Base-by-base conservation (phyloP, 2,329 filamentous ascomycete species). In the Fusarium burgessii region DNA sequence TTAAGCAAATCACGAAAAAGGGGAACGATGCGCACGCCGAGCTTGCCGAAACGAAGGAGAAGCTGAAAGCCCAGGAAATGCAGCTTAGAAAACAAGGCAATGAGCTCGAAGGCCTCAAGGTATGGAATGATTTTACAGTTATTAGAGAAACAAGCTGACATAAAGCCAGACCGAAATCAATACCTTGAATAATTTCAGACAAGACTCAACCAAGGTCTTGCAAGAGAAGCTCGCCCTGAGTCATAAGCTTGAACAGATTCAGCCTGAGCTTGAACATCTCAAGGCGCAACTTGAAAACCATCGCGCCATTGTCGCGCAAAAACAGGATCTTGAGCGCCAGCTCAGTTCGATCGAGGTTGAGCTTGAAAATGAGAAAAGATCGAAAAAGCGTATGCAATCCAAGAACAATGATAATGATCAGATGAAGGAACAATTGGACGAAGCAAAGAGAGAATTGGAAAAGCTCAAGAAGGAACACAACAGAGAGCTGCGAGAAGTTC, bases 321-420 rank as follows among this genome's bases (percentile, higher is more conserved):
- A 97, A 79, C 85, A 95, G 47, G 87, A 91, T 4, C 82, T 98
- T 17, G 91, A 96, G 77, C 90, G 92, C 49, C 93, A 96, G 80
- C 80, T 97, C 32, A 91, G 87, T 76, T 90, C 91, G 3, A 80
- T 95, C 5, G 92, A 97, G 79, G 90, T 93, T 45, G 92, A 97
- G 74, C 85, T 97, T 4, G 93, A 95, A 71, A 93, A 92, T 72
- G 93, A 96, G 78, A 95, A 81, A 65, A 77, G 78, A 59, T 78
- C 79, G 4, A 79, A 77, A 33, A 73, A 79, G 32, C 77, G 77
- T 17, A 72, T 77, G n/a, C 73, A 78, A 36, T 72, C 77, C 27
- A 77, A 75, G 42, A 76, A 74, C 23, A 71, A 81, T 72, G 83
- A 82, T 50, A 70, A 82, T 78, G 77, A 86, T 77, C 78, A 87